A percentile compares a stretch with the other conserved stretches of the same genome.
Evolutionary conservation across 129 eudicot genomes (phyloP).

Genomic region (Mikania micrantha): DNA sequence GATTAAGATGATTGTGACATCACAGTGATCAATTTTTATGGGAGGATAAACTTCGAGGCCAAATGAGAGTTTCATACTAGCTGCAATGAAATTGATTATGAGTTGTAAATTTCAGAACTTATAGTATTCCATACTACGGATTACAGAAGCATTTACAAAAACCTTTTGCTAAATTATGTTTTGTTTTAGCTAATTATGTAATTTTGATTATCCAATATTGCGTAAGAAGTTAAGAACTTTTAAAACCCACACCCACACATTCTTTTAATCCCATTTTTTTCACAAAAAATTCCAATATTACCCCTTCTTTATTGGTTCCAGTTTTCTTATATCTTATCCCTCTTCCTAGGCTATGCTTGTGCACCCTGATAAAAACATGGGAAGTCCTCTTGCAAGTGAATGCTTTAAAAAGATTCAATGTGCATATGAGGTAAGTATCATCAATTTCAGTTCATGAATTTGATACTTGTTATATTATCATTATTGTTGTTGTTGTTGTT

Average conservation of each 20-base stretch:
- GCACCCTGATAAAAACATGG: constrained; percentile 99
- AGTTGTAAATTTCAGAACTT: background rate
- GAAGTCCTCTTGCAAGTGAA: constrained; percentile 93
- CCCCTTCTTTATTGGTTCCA: background rate
- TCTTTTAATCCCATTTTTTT: background rate
- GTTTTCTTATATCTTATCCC: background rate
- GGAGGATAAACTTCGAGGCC: background rate
- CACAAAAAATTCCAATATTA: background rate
- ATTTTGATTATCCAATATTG: background rate
- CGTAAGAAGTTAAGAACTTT: background rate
- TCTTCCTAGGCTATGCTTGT: constrained; percentile 77
- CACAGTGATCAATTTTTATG: background rate
- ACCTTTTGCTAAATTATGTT: background rate
- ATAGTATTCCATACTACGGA: background rate
- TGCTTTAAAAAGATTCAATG: constrained; percentile 93
- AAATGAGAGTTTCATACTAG: background rate
- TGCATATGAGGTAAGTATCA: constrained; percentile 69
- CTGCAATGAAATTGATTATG: background rate
- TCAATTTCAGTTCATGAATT: background rate
- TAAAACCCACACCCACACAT: background rate
- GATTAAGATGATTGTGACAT: background rate
- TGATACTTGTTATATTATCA: background rate
- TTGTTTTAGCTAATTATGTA: background rate
- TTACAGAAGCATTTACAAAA: background rate
- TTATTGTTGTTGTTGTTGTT: too few species aligned